These are phyloP conservation scores for Tetrahymena elliotti DNA, from an alignment of 73 alveolate species.

Conservation along the genomic window DNA sequence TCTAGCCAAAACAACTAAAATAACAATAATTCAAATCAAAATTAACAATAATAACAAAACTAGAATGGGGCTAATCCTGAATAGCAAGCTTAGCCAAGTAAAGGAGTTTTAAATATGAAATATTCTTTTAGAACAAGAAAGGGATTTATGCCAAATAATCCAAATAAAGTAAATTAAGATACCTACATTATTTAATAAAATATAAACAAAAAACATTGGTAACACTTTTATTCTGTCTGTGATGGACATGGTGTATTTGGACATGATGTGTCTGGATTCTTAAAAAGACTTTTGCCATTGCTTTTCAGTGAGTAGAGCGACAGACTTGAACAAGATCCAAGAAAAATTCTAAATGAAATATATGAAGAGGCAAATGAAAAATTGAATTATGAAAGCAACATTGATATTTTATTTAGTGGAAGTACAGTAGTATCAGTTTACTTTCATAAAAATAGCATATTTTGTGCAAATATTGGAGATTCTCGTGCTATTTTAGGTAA, in stretches of 20 bases:
- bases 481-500: slow-evolving; percentile 44
- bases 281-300: slow-evolving; percentile 41
- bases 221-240: slow-evolving; percentile 23
- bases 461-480: slow-evolving; percentile 58
- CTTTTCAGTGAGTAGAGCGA: not conserved
- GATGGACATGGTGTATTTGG: slow-evolving; percentile 88
- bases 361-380: not conserved
- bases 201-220: not conserved
- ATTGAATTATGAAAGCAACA: slow-evolving; percentile 2
- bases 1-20: not conserved
- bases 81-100: not conserved
- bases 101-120: not conserved
- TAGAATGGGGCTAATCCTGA: not conserved
- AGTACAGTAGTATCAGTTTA: slow-evolving; percentile 52
- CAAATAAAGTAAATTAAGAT: not conserved
- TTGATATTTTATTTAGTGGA: slow-evolving; percentile 46
- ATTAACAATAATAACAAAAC: not conserved
- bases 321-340: not conserved
- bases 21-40: not conserved
- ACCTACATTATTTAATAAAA: not conserved
- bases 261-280: slow-evolving; percentile 57
- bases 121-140: not conserved
- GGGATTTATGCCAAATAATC: not conserved
- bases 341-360: slow-evolving; percentile 4
- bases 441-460: slow-evolving; percentile 4